Evolutionary conservation across 805 yeast genomes (phyloP), one percentile per base, ranked within the genome.

Genomic region (Candida vartiovaarae): DNA sequence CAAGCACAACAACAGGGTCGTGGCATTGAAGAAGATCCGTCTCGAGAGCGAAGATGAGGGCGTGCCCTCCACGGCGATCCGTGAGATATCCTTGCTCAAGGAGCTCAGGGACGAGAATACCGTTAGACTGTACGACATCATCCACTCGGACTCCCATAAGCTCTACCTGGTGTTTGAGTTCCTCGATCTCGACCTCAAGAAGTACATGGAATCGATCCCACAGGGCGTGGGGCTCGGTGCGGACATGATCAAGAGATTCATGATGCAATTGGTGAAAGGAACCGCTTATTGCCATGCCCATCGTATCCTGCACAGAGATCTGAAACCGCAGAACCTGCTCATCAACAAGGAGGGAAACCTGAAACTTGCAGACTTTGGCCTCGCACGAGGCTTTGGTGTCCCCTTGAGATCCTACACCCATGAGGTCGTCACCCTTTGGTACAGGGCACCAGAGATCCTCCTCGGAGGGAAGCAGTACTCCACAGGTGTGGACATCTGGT

Each of bases 401-500:
- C 99, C 99, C 1, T 76, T 93, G 48, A 78, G 96, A 58, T 95
- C 96, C 2, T 93, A 91, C 60, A 91, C 99, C 9, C 97, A 93
- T 66, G 99, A 93, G 64, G 98, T 93, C 38, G 99, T 93, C 39
- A 93, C 99, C 0, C 70, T 93, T 54, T 93, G 99, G 99, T 93
- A 93, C 64, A 74, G 99, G 53, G 88, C 97, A 1, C 99, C 99
- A 4, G 99, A 93, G 66, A 87, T 93, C 44, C 70, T 93, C 48
- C 75, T 93, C 51, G 99, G 99, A 10, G 96, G 97, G 3, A 86
- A 95, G 54, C 97, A 93, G 59, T 93, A 93, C 64, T 87, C 96
- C 32, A 93, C 98, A 0, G 97, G 98, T 20, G 96, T 93, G 41
- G 99, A 93, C 63, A 89, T 93, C 84, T 93, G 99, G 99, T 87